Percentiles rank a stretch among this genome's conserved stretches.
Evolutionary conservation across 1,284 basidiomycete species (phyloP).

Genomic region (Polyporus tsugae): DNA sequence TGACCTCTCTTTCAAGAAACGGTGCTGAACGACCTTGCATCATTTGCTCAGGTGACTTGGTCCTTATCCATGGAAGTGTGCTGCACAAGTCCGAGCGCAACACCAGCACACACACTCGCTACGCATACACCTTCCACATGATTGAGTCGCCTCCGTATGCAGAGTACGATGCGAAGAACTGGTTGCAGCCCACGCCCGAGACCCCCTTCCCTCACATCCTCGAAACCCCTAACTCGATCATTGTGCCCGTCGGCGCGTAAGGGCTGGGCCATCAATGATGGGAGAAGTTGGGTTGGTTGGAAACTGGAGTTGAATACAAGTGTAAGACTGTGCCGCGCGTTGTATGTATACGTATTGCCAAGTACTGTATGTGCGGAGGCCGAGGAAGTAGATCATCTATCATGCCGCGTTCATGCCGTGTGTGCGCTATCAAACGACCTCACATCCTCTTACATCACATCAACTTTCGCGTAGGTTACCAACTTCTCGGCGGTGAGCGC

Average conservation of each 20-base stretch:
- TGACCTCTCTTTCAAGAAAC: slow-evolving; percentile 11
- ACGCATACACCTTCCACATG: slow-evolving; percentile 96
- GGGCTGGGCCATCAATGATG: neutral
- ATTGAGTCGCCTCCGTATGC: slow-evolving; percentile 75
- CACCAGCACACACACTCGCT: slow-evolving; percentile 75
- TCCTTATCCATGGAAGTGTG: slow-evolving; percentile 90
- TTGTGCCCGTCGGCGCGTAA: slow-evolving; percentile 34
- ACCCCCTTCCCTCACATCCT: slow-evolving; percentile 87
- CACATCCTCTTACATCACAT: slow-evolving; percentile 38
- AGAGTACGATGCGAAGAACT: slow-evolving; percentile 81
- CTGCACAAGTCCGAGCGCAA: slow-evolving; percentile 91
- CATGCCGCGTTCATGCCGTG: neutral
- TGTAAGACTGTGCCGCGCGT: too few species aligned
- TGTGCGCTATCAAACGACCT: slow-evolving; percentile 1
- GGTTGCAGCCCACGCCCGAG: slow-evolving; percentile 85
- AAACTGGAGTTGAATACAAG: neutral
- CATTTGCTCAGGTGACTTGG: slow-evolving; percentile 70
- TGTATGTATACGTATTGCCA: neutral
- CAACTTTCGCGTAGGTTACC: slow-evolving; percentile 57
- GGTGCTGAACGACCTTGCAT: neutral
- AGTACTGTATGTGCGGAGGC: neutral
- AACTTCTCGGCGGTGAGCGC: slow-evolving; percentile 67
- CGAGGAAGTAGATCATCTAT: neutral
- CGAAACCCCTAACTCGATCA: slow-evolving; percentile 43
- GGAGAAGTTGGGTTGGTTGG: slow-evolving; percentile 2